phyloP scores from a whole-genome alignment of 192 early-diverging fungal species.

The Lobosporangium transversale region DNA sequence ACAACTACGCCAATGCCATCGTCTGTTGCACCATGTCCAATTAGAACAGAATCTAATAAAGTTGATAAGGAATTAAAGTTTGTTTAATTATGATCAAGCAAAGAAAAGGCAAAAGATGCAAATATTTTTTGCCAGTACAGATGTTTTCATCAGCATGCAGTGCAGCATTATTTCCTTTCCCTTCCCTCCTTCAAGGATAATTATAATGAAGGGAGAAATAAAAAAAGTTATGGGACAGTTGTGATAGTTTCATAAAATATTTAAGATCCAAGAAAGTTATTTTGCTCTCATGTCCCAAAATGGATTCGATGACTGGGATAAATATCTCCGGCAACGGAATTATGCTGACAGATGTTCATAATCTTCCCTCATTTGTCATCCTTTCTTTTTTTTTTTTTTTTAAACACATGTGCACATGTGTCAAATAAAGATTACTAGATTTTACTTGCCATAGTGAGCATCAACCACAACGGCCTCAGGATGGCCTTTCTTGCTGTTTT shows the following conservation, averaged over 20 bases:
- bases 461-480: slow-evolving; percentile 68
- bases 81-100: too few relatives aligned
- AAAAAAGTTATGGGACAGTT: background rate
- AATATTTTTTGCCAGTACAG: too few relatives aligned
- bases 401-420: too few relatives aligned
- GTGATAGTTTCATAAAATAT: background rate
- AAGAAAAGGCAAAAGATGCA: too few relatives aligned
- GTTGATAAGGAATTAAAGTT: too few relatives aligned
- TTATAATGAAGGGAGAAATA: background rate
- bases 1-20: slow-evolving; percentile 73
- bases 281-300: slow-evolving; percentile 1
- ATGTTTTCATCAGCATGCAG: too few relatives aligned
- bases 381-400: too few relatives aligned
- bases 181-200: too few relatives aligned
- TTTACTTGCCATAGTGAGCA: slow-evolving; percentile 75
- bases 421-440: too few relatives aligned
- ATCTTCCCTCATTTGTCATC: slow-evolving; percentile 1
- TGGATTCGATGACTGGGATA: slow-evolving; percentile 18
- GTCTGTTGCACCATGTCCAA: slow-evolving; percentile 77
- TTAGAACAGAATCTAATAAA: slow-evolving; percentile 72
- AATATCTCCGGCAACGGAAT: slow-evolving; percentile 8
- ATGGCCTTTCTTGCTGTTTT: slow-evolving; percentile 22
- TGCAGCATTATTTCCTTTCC: too few relatives aligned
- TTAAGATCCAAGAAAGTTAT: background rate
- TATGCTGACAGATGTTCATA: slow-evolving; percentile 19